Conservation (phyloP, 306 rosid genomes). For the Alnus glutinosa region DNA sequence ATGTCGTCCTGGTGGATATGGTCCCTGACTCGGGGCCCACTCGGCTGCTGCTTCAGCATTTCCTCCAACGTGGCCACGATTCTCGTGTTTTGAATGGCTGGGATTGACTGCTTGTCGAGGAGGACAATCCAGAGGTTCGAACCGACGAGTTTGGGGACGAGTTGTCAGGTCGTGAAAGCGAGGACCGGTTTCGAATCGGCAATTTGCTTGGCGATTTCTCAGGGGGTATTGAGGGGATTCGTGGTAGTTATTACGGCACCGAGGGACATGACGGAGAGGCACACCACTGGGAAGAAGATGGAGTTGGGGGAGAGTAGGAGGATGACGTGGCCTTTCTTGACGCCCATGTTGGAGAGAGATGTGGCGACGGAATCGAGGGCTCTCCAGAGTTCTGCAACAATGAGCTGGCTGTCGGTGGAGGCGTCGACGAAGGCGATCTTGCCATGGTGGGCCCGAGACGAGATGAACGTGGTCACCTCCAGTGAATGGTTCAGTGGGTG, state of each 20-base stretch:
- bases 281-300: conserved; percentile 70
- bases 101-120: conserved; percentile 35
- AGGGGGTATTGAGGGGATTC: conserved; percentile 79
- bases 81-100: not conserved
- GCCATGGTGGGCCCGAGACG: conserved; percentile 74
- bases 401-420: conserved; percentile 63
- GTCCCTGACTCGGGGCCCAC: conserved; percentile 32
- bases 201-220: conserved; percentile 79
- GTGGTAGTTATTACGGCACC: conserved; percentile 91
- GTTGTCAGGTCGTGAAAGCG: conserved; percentile 65
- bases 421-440: conserved; percentile 76
- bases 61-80: conserved; percentile 32
- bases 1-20: conserved; percentile 71
- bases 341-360: conserved; percentile 60
- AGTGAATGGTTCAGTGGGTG: conserved; percentile 57
- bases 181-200: conserved; percentile 66
- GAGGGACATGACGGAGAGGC: conserved; percentile 84
- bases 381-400: conserved; percentile 62
- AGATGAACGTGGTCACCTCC: conserved; percentile 76
- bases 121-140: conserved; percentile 55
- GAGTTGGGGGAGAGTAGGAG: conserved; percentile 86
- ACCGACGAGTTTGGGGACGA: conserved; percentile 53
- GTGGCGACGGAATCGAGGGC: conserved; percentile 57
- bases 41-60: conserved; percentile 53
- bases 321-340: conserved; percentile 72